Conservation (phyloP, 257 asterid genomes). For the Fraxinus pennsylvanica region DNA sequence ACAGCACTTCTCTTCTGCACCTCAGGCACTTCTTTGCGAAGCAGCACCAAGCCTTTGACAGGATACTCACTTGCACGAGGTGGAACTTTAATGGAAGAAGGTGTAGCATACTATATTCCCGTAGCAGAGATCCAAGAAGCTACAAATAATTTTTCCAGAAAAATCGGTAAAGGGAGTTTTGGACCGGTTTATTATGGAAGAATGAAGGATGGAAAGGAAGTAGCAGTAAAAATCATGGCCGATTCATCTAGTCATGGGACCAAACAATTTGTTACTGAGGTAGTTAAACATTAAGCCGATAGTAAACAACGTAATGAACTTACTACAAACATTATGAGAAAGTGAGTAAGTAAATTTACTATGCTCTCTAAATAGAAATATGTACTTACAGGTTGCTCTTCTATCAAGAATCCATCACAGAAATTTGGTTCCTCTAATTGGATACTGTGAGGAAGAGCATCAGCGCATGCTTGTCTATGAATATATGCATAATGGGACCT, state of each 20-base stretch:
- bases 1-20: constrained; percentile 7
- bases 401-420: constrained; percentile 96
- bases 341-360: neutral
- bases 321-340: neutral
- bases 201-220: constrained; percentile 84
- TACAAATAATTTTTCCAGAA: constrained; percentile 59
- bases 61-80: constrained; percentile 55
- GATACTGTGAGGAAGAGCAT: constrained; percentile 88
- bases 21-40: constrained; percentile 62
- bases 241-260: constrained; percentile 93
- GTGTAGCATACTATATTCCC: constrained; percentile 86
- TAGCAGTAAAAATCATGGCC: constrained; percentile 96
- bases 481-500: constrained; percentile 97
- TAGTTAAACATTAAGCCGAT: constrained; percentile 22
- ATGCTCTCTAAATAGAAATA: constrained; percentile 8
- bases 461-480: constrained; percentile 94
- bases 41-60: constrained; percentile 53
- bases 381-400: constrained; percentile 77
- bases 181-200: constrained; percentile 95
- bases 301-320: neutral
- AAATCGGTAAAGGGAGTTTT: constrained; percentile 93
- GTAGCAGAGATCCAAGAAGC: constrained; percentile 79
- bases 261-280: constrained; percentile 91
- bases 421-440: constrained; percentile 91
- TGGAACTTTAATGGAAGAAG: constrained; percentile 81